A percentile compares a stretch with the other conserved stretches of the same genome.
Evolutionary conservation across 257 asterid species (phyloP).

Genomic region (Verbascum thapsus): DNA sequence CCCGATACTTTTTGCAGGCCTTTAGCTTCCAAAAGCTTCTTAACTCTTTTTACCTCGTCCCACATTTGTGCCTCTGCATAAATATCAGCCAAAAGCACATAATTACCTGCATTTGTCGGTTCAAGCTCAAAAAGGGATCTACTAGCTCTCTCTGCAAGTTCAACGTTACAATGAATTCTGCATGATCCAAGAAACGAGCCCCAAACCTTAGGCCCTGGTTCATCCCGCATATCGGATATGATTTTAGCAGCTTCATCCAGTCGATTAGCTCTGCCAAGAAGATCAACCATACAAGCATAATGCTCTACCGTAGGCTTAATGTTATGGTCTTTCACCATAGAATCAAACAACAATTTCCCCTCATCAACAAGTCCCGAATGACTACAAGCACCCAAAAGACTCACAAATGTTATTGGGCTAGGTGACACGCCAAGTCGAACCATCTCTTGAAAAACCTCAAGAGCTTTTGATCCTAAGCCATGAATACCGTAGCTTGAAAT

Average conservation of each 20-base stretch:
- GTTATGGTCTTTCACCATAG: slow-evolving; percentile 54
- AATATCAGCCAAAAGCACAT: slow-evolving; percentile 79
- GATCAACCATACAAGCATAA: slow-evolving; percentile 91
- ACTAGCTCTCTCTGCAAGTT: slow-evolving; percentile 79
- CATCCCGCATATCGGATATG: slow-evolving; percentile 68
- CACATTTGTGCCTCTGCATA: slow-evolving; percentile 88
- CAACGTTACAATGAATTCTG: slow-evolving; percentile 77
- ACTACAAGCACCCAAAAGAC: slow-evolving; percentile 89
- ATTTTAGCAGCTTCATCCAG: slow-evolving; percentile 73
- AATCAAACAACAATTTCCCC: slow-evolving; percentile 61
- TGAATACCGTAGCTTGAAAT: slow-evolving; percentile 74
- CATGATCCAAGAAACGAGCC: slow-evolving; percentile 90
- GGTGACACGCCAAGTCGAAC: slow-evolving; percentile 60
- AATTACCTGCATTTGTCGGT: slow-evolving; percentile 88
- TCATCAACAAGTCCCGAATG: slow-evolving; percentile 86
- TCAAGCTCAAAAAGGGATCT: slow-evolving; percentile 75
- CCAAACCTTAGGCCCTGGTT: slow-evolving; percentile 87
- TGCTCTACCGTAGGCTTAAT: slow-evolving; percentile 74
- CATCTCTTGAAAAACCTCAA: slow-evolving; percentile 63
- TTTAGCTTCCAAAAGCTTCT: slow-evolving; percentile 62
- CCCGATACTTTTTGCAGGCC: slow-evolving; percentile 85
- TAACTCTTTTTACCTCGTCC: slow-evolving; percentile 73
- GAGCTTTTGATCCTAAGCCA: slow-evolving; percentile 72
- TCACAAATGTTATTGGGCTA: slow-evolving; percentile 72
- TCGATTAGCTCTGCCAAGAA: slow-evolving; percentile 84